Evolutionary conservation across 192 early-diverging fungal species (phyloP).

Genomic region (Entomortierella beljakovae): DNA sequence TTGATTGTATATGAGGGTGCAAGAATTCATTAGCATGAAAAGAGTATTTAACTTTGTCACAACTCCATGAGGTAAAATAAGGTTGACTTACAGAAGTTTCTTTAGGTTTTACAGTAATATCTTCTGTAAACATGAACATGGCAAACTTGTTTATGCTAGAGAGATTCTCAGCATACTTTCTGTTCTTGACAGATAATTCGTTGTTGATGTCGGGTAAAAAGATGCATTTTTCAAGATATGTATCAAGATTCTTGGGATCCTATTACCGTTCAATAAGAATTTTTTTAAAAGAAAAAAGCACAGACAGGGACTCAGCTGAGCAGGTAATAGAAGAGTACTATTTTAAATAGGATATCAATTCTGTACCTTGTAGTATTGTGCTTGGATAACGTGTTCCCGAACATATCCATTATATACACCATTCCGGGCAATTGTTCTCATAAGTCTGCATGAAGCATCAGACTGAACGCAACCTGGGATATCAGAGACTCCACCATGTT

Average conservation of each 20-base stretch:
- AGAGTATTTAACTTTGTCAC: not conserved
- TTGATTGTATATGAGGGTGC: not conserved
- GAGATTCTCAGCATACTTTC: constrained; percentile 70
- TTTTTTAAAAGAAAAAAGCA: too few species aligned
- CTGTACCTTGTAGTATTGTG: constrained; percentile 91
- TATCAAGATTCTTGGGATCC: constrained; percentile 68
- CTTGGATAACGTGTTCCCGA: constrained; percentile 87
- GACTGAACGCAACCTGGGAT: constrained; percentile 79
- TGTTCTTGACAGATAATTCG: constrained; percentile 69
- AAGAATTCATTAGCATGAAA: not conserved
- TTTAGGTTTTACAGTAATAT: constrained; percentile 79
- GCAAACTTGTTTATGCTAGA: constrained; percentile 78
- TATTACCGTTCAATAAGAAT: too few species aligned
- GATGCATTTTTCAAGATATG: constrained; percentile 80
- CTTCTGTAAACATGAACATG: constrained; percentile 83
- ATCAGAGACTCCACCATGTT: constrained; percentile 81
- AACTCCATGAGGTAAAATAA: constrained; percentile 5
- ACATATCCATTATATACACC: constrained; percentile 91
- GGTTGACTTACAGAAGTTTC: constrained; percentile 62
- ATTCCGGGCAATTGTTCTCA: constrained; percentile 79
- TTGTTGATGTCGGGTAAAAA: constrained; percentile 94
- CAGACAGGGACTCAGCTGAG: too few species aligned
- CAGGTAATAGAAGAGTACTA: too few species aligned
- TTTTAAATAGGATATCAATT: constrained; percentile 5
- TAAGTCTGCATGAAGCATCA: constrained; percentile 71